Conservation (phyloP, 805 yeast species). For the Pichia cabralensis region DNA sequence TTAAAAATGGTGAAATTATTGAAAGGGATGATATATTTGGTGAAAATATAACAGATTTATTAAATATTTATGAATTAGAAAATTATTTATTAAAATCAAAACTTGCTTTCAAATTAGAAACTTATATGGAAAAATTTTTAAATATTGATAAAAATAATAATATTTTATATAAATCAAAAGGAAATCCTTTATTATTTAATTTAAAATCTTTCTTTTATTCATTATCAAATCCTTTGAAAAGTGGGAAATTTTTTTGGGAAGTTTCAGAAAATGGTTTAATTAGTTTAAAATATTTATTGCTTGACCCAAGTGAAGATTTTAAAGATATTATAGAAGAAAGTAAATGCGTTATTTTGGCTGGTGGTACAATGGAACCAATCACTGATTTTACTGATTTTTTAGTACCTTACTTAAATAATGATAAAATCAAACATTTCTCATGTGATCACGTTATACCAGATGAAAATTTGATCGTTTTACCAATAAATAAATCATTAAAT, state of each 20-base stretch:
- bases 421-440: slow-evolving; percentile 41
- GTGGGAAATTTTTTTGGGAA: slow-evolving; percentile 70
- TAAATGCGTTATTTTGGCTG: slow-evolving; percentile 69
- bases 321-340: slow-evolving; percentile 54
- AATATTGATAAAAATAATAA: too few relatives aligned
- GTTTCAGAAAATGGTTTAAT: slow-evolving; percentile 19
- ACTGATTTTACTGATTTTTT: slow-evolving; percentile 58
- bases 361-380: slow-evolving; percentile 93
- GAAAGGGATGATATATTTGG: slow-evolving; percentile 42
- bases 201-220: slow-evolving; percentile 55
- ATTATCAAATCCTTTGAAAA: slow-evolving; percentile 63
- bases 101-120: slow-evolving; percentile 75
- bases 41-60: slow-evolving; percentile 53
- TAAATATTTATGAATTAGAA: slow-evolving; percentile 61
- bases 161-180: slow-evolving; percentile 6
- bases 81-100: slow-evolving; percentile 56
- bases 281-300: slow-evolving; percentile 54
- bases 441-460: slow-evolving; percentile 83
- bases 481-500: slow-evolving; percentile 28
- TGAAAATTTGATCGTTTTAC: slow-evolving; percentile 51
- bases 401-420: slow-evolving; percentile 43
- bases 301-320: slow-evolving; percentile 72
- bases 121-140: slow-evolving; percentile 55
- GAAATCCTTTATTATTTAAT: slow-evolving; percentile 52
- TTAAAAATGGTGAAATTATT: slow-evolving; percentile 46